These are phyloP conservation scores for Gastroboletus turbinatus DNA, from an alignment of 1,284 basidiomycete species.

Conservation along the genomic window DNA sequence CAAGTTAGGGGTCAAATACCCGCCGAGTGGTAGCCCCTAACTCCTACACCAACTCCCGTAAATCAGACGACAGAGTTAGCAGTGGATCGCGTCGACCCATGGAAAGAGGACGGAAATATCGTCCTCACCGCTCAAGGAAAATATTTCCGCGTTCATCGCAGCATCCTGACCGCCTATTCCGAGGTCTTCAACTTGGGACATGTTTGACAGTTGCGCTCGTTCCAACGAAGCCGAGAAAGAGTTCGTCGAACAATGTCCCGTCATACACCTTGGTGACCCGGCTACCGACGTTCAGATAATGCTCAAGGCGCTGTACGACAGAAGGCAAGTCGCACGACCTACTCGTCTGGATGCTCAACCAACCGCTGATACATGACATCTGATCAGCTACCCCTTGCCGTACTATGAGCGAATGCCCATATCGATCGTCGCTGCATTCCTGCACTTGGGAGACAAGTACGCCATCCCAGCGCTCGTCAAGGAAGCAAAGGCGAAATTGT, in stretches of 20 bases:
- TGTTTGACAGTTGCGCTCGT: slow-evolving; percentile 4
- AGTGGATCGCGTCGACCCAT: neutral
- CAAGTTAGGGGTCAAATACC: too few species aligned
- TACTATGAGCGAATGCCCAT: neutral
- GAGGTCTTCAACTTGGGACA: slow-evolving; percentile 11
- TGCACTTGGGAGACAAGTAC: slow-evolving; percentile 20
- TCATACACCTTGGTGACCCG: slow-evolving; percentile 9
- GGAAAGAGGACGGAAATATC: neutral
- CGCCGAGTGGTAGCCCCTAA: too few species aligned
- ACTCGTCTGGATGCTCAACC: too few species aligned
- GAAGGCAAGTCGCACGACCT: slow-evolving; percentile 7
- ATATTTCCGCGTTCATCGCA: slow-evolving; percentile 15
- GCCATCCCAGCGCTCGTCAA: neutral
- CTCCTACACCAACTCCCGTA: neutral
- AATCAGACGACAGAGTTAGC: neutral
- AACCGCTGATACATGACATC: too few species aligned
- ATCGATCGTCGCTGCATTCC: slow-evolving; percentile 1
- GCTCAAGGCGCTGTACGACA: slow-evolving; percentile 13
- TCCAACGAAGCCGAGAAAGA: neutral
- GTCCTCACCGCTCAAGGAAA: slow-evolving; percentile 11
- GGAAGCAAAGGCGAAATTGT: slow-evolving; percentile 13
- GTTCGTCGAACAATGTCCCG: slow-evolving; percentile 8
- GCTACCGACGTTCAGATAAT: slow-evolving; percentile 8
- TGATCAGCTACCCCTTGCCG: slow-evolving; percentile 1
- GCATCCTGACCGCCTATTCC: slow-evolving; percentile 7